Conservation (phyloP, 108 stramenopile species). For the Hondaea fermentalgiana region DNA sequence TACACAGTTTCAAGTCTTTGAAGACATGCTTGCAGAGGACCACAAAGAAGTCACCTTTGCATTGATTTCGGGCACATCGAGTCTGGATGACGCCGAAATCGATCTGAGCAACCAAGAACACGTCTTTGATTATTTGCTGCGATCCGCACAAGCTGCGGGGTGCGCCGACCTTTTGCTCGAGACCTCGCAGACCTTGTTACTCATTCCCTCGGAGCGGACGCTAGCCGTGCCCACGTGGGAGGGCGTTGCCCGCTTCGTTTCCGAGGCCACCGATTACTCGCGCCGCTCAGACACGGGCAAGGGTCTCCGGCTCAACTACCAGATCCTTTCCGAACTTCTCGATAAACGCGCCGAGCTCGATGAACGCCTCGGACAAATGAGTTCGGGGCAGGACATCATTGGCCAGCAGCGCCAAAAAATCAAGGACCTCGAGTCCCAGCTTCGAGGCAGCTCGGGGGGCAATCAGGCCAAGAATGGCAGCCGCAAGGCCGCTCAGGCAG, state of each 20-base stretch:
- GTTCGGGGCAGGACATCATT: background rate
- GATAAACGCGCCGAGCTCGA: conserved; percentile 13
- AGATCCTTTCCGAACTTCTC: background rate
- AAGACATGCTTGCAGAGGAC: background rate
- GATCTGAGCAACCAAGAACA: background rate
- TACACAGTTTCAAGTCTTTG: background rate
- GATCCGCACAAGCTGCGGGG: background rate
- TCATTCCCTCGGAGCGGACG: background rate
- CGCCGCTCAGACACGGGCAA: background rate
- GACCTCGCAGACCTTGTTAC: background rate
- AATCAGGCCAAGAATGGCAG: background rate
- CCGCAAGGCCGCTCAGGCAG: background rate
- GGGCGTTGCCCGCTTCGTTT: background rate
- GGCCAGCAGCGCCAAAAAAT: conserved; percentile 9
- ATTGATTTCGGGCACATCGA: background rate
- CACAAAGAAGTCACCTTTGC: background rate
- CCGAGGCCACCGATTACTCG: conserved; percentile 4
- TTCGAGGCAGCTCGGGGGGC: background rate
- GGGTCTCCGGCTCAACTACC: background rate
- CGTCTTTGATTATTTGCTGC: background rate
- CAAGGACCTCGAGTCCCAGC: background rate
- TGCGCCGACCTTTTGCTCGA: conserved; percentile 9
- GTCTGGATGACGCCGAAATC: background rate
- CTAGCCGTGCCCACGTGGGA: background rate
- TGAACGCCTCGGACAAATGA: background rate